A percentile compares a stretch with the other conserved stretches of the same genome.
Evolutionary conservation across 192 early-diverging fungal species (phyloP).

Genomic region (Cladochytrium replicatum): DNA sequence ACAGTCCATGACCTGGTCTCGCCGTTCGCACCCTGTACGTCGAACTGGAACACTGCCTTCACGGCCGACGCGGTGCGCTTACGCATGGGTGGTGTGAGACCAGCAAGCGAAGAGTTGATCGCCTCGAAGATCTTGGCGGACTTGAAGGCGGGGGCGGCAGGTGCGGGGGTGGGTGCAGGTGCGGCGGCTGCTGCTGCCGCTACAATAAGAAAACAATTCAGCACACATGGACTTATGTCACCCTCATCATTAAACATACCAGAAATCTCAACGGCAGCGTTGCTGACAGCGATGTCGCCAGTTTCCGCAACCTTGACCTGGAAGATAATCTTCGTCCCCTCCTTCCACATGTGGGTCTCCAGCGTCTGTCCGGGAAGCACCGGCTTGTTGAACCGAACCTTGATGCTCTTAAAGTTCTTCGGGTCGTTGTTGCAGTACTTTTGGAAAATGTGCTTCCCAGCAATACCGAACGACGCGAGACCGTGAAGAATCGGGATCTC

Average conservation of each 20-base stretch:
- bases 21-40: slow-evolving; percentile 61
- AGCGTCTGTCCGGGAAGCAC: slow-evolving; percentile 97
- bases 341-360: slow-evolving; percentile 95
- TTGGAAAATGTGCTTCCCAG: slow-evolving; percentile 80
- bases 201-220: not conserved
- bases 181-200: slow-evolving; percentile 12
- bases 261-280: slow-evolving; percentile 82
- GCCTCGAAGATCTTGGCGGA: slow-evolving; percentile 64
- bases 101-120: slow-evolving; percentile 34
- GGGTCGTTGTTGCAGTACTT: slow-evolving; percentile 62
- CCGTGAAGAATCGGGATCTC: slow-evolving; percentile 96
- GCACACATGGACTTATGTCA: not conserved
- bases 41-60: slow-evolving; percentile 86
- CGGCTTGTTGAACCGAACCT: slow-evolving; percentile 81
- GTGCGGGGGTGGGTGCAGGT: slow-evolving; percentile 21
- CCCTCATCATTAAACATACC: slow-evolving; percentile 12
- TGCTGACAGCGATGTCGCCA: slow-evolving; percentile 77
- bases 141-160: slow-evolving; percentile 53
- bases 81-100: not conserved
- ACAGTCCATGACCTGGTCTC: slow-evolving; percentile 71
- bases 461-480: slow-evolving; percentile 85
- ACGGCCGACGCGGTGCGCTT: slow-evolving; percentile 16
- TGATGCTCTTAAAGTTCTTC: slow-evolving; percentile 68
- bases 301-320: slow-evolving; percentile 90
- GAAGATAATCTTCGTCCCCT: slow-evolving; percentile 84